Evolutionary conservation across 2,329 filamentous ascomycete species (phyloP).

Genomic region (Claviceps pazoutovae): DNA sequence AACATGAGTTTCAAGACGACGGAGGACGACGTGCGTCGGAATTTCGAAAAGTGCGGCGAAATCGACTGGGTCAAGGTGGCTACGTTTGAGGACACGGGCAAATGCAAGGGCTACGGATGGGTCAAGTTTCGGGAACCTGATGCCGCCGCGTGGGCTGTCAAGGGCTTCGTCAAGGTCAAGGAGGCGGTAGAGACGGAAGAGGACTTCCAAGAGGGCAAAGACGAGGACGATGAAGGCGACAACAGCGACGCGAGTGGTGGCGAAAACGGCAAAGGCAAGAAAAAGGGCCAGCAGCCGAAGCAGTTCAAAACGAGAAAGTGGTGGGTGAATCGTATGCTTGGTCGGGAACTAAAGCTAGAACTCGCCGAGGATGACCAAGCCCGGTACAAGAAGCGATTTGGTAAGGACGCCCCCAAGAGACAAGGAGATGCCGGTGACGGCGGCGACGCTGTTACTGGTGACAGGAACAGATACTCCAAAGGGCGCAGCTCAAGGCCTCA

Average conservation of each 20-base stretch:
- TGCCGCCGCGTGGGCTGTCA: conserved; percentile 54
- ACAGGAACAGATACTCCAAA: conserved; percentile 14
- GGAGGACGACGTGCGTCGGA: conserved; percentile 64
- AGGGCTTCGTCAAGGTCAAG: conserved; percentile 63
- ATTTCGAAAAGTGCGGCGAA: conserved; percentile 75
- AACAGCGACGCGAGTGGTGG: conserved; percentile 18
- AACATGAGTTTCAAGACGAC: conserved; percentile 75
- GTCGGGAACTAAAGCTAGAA: conserved; percentile 73
- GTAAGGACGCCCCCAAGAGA: conserved; percentile 47
- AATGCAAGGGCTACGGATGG: conserved; percentile 97
- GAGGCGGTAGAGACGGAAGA: conserved; percentile 49
- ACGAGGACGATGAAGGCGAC: conserved; percentile 30
- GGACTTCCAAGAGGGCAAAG: conserved; percentile 40
- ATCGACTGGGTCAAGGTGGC: conserved; percentile 77
- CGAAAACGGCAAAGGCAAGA: conserved; percentile 14
- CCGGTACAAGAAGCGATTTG: conserved; percentile 87
- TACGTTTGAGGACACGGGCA: conserved; percentile 91
- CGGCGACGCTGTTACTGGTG: conserved; percentile 6
- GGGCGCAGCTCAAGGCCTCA: conserved; percentile 25
- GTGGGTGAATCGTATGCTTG: conserved; percentile 75
- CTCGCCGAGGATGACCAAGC: conserved; percentile 83
- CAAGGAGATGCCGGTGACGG: conserved; percentile 10
- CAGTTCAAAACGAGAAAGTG: conserved; percentile 53
- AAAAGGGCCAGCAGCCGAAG: conserved; percentile 25
- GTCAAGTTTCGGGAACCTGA: conserved; percentile 74